Percentiles rank a stretch among this genome's conserved stretches.
phyloP scores from a whole-genome alignment of 2,329 filamentous ascomycete species.

The Clonostachys byssicola region DNA sequence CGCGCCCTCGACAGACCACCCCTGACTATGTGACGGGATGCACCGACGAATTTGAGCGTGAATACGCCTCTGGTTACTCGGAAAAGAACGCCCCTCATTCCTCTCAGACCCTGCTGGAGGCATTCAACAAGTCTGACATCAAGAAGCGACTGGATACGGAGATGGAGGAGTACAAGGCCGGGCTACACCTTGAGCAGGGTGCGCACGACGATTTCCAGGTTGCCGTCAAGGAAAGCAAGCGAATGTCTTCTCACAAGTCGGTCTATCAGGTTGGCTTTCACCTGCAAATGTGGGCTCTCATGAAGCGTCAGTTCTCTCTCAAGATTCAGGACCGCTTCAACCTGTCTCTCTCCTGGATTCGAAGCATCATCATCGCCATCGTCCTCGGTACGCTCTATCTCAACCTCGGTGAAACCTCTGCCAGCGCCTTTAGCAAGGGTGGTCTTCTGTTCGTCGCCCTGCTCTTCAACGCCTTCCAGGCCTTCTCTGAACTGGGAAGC shows the following conservation, averaged over 20 bases:
- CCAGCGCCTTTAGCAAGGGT: slow-evolving; percentile 75
- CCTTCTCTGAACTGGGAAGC: slow-evolving; percentile 71
- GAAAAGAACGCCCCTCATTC: slow-evolving; percentile 63
- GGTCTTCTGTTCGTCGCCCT: slow-evolving; percentile 78
- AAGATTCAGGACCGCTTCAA: slow-evolving; percentile 84
- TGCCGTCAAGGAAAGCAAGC: slow-evolving; percentile 76
- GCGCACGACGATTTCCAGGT: slow-evolving; percentile 72
- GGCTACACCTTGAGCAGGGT: slow-evolving; percentile 59
- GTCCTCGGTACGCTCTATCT: slow-evolving; percentile 78
- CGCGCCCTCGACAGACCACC: slow-evolving; percentile 73
- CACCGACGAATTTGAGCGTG: slow-evolving; percentile 79
- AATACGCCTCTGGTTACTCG: slow-evolving; percentile 66
- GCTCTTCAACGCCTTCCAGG: slow-evolving; percentile 84
- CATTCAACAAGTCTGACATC: slow-evolving; percentile 64
- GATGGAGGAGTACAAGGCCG: slow-evolving; percentile 65
- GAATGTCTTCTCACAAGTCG: slow-evolving; percentile 67
- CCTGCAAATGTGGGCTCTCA: slow-evolving; percentile 76
- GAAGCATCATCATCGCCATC: slow-evolving; percentile 68
- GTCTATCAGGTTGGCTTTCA: slow-evolving; percentile 84
- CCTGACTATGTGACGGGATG: slow-evolving; percentile 80
- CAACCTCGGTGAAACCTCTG: slow-evolving; percentile 59
- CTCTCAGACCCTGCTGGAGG: slow-evolving; percentile 61
- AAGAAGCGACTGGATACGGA: slow-evolving; percentile 55
- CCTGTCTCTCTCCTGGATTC: slow-evolving; percentile 67
- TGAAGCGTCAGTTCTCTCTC: slow-evolving; percentile 79